Evolutionary conservation across 177 flowering plant genomes (phyloP).

Genomic region (Telopea speciosissima): DNA sequence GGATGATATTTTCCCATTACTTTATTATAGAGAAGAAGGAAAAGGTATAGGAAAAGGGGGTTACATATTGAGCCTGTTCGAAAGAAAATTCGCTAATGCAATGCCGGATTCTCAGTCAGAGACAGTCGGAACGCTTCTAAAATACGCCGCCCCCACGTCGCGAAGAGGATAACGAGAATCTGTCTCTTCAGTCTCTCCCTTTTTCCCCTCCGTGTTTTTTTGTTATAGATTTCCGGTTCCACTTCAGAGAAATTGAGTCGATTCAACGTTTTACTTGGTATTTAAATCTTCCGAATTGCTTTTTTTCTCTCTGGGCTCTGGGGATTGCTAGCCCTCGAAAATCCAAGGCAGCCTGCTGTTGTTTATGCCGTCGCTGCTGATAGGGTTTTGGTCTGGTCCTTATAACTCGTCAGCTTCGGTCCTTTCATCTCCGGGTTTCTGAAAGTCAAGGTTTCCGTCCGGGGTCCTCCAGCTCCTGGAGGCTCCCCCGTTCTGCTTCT

Average conservation of each 20-base stretch:
- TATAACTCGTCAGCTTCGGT: background rate
- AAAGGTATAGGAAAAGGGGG: too few species aligned
- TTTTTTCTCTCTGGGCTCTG: background rate
- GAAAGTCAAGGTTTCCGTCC: background rate
- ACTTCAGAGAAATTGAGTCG: conserved; percentile 6
- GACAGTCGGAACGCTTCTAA: conserved; percentile 6
- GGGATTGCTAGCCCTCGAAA: background rate
- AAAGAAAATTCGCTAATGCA: background rate
- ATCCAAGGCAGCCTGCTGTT: background rate
- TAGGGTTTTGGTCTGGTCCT: conserved; percentile 11
- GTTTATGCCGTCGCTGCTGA: background rate
- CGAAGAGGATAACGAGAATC: background rate
- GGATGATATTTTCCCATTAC: too few species aligned
- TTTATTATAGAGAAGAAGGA: too few species aligned
- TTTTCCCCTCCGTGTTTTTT: background rate
- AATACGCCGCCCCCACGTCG: background rate
- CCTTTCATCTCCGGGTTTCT: background rate
- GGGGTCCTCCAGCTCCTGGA: background rate
- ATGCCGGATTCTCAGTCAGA: conserved; percentile 7
- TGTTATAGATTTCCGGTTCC: background rate
- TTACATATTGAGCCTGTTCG: too few species aligned
- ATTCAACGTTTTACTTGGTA: background rate
- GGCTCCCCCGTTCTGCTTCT: background rate
- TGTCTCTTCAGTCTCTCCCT: background rate
- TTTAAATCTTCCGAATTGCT: background rate